A percentile compares a stretch with the other conserved stretches of the same genome.
These are phyloP conservation scores for Bruguiera gymnorhiza DNA, from an alignment of 345 rosid species.

Conservation along the genomic window DNA sequence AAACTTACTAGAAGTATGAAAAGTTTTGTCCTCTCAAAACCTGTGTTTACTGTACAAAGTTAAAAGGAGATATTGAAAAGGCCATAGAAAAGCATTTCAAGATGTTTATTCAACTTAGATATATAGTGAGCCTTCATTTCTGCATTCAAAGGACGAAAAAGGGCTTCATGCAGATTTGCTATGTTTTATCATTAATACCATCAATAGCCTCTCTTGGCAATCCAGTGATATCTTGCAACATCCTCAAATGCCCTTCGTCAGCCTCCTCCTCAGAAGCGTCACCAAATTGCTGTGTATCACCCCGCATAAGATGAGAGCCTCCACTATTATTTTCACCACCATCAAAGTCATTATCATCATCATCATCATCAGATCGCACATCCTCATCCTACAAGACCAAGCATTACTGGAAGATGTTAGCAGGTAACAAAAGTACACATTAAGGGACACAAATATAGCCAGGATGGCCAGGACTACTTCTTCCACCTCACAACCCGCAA, in stretches of 20 bases:
- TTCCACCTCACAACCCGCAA: no score
- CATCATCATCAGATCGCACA: constrained; percentile 53
- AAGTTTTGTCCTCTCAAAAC: no score
- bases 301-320: background rate
- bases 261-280: constrained; percentile 48
- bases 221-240: constrained; percentile 83
- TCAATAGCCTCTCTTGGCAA: constrained; percentile 73
- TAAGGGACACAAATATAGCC: no score
- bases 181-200: constrained; percentile 35
- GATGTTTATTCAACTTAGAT: no score
- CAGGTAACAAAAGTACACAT: background rate
- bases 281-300: constrained; percentile 4
- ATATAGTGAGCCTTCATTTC: no score
- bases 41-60: no score
- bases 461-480: background rate
- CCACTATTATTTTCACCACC: constrained; percentile 3
- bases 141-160: background rate
- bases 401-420: background rate
- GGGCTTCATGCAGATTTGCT: background rate
- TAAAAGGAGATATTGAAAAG: no score
- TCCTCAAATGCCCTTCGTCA: constrained; percentile 57
- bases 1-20: no score
- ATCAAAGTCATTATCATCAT: constrained; percentile 17
- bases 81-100: no score
- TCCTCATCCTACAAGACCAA: constrained; percentile 60